Evolutionary conservation across 1,284 basidiomycete genomes (phyloP), one percentile per base, ranked within the genome.

Genomic region (Malassezia furfur): DNA sequence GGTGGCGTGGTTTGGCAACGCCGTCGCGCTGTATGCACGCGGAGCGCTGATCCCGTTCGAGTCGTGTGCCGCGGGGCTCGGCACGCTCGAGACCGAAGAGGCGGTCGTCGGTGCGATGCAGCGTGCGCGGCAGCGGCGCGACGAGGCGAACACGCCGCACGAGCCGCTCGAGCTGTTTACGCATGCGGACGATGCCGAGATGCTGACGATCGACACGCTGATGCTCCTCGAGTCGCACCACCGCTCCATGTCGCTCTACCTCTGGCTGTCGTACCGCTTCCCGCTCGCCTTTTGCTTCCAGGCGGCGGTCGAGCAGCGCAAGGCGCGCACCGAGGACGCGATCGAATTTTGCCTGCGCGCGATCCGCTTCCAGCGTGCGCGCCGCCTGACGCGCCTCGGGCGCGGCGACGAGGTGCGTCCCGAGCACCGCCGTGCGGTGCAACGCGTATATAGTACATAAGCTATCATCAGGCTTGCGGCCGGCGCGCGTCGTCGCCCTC

Each of bases 191-290:
- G 50, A 43, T 11, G 59, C 48, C 52, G 47, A 34, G 22, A 48
- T 68, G 22, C 50, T 66, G 48, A 63, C 66, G 53, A 57, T 67
- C 39, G 65, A 74, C 0, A 70, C 76, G 8, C 72, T 84, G 48
- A 62, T 66, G 47, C 66, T 74, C n/a, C 78, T 96, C 35, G 93
- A 96, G 76, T 80, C 80, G 2, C 76, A 91, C 52, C 91, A 96
- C 76, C 85, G 86, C 65, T 77, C 83, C n/a, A 72, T 91, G 25
- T 83, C 86, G 15, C 66, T 87, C 17, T 96, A 96, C 75, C 78
- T 89, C 50, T 98, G 93, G 93, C 80, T 94, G 55, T 80, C 80
- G 21, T 85, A 83, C 75, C 83, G 91, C n/a, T 80, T 84, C 47
- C 81, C 83, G 0, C 78, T 90, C 44, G 80, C 83, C 11, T 96